Percentiles rank a stretch among this genome's conserved stretches.
These are phyloP conservation scores for Starmerella khaoyaiensis DNA, from an alignment of 805 yeast species.

Conservation along the genomic window DNA sequence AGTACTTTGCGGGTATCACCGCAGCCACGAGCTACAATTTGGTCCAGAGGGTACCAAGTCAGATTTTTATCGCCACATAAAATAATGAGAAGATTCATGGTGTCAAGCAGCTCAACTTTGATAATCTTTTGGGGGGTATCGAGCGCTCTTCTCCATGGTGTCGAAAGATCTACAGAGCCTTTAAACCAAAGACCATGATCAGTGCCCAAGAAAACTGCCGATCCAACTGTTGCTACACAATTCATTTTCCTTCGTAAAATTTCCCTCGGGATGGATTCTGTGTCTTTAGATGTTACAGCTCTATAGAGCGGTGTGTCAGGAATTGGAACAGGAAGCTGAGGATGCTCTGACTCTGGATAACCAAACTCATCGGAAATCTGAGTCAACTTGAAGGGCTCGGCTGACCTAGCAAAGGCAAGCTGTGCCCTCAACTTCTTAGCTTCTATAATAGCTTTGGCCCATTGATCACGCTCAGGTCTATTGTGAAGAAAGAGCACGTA, in stretches of 20 bases:
- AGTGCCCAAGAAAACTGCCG: slow-evolving; percentile 40
- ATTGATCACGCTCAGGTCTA: slow-evolving; percentile 37
- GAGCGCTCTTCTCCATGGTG: slow-evolving; percentile 46
- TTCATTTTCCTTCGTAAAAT: slow-evolving; percentile 28
- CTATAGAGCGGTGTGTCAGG: slow-evolving; percentile 27
- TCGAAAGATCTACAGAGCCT: slow-evolving; percentile 23
- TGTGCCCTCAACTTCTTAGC: slow-evolving; percentile 34
- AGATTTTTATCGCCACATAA: slow-evolving; percentile 47
- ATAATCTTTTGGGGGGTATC: slow-evolving; percentile 27
- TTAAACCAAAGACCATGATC: slow-evolving; percentile 43
- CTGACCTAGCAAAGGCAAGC: slow-evolving; percentile 26
- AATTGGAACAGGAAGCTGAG: slow-evolving; percentile 24
- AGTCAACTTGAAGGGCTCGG: slow-evolving; percentile 43
- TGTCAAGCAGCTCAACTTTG: slow-evolving; percentile 46
- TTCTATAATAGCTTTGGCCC: slow-evolving; percentile 42
- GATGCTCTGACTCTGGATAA: slow-evolving; percentile 44
- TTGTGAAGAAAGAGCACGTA: slow-evolving; percentile 27
- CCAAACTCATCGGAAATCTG: slow-evolving; percentile 51
- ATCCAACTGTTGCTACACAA: slow-evolving; percentile 35
- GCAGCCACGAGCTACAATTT: slow-evolving; percentile 33
- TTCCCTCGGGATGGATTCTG: slow-evolving; percentile 19
- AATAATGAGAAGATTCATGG: slow-evolving; percentile 40
- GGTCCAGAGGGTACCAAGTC: slow-evolving; percentile 50
- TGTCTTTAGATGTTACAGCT: slow-evolving; percentile 19
- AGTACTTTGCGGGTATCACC: slow-evolving; percentile 22